These are phyloP conservation scores for Coleophoma eucalyptorum DNA, from an alignment of 2,329 filamentous ascomycete species.

Conservation along the genomic window DNA sequence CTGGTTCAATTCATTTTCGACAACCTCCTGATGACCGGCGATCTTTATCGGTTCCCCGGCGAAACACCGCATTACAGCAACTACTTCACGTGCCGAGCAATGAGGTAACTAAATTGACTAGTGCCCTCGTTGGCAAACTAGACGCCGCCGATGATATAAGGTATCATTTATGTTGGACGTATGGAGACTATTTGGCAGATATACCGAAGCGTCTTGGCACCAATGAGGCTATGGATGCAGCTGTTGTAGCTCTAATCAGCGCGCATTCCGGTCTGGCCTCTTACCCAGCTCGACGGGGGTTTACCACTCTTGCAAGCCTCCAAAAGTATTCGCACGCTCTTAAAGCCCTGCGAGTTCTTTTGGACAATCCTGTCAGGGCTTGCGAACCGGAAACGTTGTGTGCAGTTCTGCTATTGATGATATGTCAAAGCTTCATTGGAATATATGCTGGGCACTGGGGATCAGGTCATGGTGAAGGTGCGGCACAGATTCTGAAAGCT, in stretches of 20 bases:
- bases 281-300: neutral
- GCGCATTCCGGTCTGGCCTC: neutral
- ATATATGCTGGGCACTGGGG: neutral
- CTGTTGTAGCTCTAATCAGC: neutral
- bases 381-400: slow-evolving; percentile 29
- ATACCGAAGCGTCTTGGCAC: slow-evolving; percentile 40
- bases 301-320: neutral
- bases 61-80: neutral
- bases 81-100: slow-evolving; percentile 23
- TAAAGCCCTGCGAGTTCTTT: slow-evolving; percentile 10
- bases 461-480: slow-evolving; percentile 20
- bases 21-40: neutral
- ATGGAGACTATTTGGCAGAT: slow-evolving; percentile 40
- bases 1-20: neutral
- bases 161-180: slow-evolving; percentile 40
- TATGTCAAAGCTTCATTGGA: slow-evolving; percentile 13
- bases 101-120: slow-evolving; percentile 25
- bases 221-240: slow-evolving; percentile 34
- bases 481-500: slow-evolving; percentile 26
- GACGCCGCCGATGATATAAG: slow-evolving; percentile 29
- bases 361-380: slow-evolving; percentile 29
- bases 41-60: neutral
- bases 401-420: slow-evolving; percentile 31
- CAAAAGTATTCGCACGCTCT: neutral
- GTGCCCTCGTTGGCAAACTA: slow-evolving; percentile 28